phyloP scores from a whole-genome alignment of 2,329 filamentous ascomycete species.

The Biscogniauxia sp. region DNA sequence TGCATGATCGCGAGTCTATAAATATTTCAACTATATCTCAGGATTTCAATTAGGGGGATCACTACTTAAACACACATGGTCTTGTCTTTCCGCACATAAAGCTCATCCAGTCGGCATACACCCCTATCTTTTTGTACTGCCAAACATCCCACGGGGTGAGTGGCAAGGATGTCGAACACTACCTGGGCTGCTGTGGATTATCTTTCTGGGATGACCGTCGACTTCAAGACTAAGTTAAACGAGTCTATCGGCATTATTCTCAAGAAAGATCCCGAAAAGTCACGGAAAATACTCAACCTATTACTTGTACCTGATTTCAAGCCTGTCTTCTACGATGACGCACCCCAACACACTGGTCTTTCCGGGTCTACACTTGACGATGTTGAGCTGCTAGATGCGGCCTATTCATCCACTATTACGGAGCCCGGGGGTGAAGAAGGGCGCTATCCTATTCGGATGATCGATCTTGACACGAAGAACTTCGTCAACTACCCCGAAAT shows the following conservation, averaged over 20 bases:
- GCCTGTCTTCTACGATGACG: slow-evolving; percentile 22
- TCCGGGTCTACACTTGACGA: slow-evolving; percentile 15
- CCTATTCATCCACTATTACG: slow-evolving; percentile 10
- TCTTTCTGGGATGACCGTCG: slow-evolving; percentile 14
- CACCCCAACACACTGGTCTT: slow-evolving; percentile 2
- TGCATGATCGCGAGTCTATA: too few species aligned
- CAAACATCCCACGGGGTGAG: too few species aligned
- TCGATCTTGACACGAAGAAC: slow-evolving; percentile 33
- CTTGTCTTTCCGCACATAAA: too few species aligned
- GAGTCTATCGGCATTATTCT: slow-evolving; percentile 19
- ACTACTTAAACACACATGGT: too few species aligned
- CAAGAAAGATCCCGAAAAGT: slow-evolving; percentile 23
- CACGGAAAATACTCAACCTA: slow-evolving; percentile 24
- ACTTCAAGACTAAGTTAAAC: slow-evolving; percentile 19
- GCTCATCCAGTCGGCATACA: too few species aligned
- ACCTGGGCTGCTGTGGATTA: slow-evolving; percentile 6
- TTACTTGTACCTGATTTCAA: slow-evolving; percentile 26
- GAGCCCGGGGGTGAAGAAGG: slow-evolving; percentile 14
- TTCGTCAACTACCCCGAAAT: slow-evolving; percentile 27
- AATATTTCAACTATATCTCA: too few species aligned
- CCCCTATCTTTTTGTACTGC: too few species aligned
- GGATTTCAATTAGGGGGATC: too few species aligned
- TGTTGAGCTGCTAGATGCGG: slow-evolving; percentile 20
- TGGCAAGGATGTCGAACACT: too few species aligned
- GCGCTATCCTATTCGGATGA: slow-evolving; percentile 31